phyloP scores from a whole-genome alignment of 306 rosid species.

The Fragaria iinumae region DNA sequence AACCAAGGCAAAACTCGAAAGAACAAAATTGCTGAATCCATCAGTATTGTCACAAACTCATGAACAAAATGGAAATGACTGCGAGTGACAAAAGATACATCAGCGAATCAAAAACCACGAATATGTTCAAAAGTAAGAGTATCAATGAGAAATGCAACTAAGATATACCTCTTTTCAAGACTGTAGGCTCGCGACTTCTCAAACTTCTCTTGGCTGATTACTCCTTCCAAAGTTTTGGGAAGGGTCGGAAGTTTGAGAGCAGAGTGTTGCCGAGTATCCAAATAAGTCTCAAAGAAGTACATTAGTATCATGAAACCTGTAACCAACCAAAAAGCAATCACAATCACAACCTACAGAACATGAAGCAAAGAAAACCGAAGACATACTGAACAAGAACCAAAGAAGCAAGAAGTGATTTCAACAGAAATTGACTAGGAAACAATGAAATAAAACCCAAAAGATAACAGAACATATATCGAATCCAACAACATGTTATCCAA shows the following conservation, averaged over 20 bases:
- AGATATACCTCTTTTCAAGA: slow-evolving; percentile 84
- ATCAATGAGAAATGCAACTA: background rate
- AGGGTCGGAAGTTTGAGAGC: slow-evolving; percentile 83
- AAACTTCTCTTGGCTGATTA: slow-evolving; percentile 91
- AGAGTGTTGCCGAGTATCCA: slow-evolving; percentile 85
- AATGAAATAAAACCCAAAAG: background rate
- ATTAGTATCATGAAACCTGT: slow-evolving; percentile 88
- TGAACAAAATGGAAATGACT: slow-evolving; percentile 92
- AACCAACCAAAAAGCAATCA: background rate
- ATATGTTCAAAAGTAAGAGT: background rate
- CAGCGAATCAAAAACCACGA: background rate
- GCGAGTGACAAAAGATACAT: slow-evolving; percentile 33
- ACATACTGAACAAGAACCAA: too few species aligned
- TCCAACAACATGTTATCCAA: background rate
- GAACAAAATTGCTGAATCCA: slow-evolving; percentile 78
- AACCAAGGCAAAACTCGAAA: slow-evolving; percentile 85
- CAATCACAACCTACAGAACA: background rate
- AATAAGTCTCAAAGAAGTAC: slow-evolving; percentile 83
- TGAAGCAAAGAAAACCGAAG: background rate
- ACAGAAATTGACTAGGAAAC: background rate
- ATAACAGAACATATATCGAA: background rate
- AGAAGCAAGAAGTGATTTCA: background rate
- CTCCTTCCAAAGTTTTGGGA: slow-evolving; percentile 87
- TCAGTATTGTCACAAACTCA: slow-evolving; percentile 79
- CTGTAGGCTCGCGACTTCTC: slow-evolving; percentile 88